These are phyloP conservation scores for Symbiotaphrina buchneri DNA, from an alignment of 495 filamentous ascomycete genomes.

Conservation along the genomic window DNA sequence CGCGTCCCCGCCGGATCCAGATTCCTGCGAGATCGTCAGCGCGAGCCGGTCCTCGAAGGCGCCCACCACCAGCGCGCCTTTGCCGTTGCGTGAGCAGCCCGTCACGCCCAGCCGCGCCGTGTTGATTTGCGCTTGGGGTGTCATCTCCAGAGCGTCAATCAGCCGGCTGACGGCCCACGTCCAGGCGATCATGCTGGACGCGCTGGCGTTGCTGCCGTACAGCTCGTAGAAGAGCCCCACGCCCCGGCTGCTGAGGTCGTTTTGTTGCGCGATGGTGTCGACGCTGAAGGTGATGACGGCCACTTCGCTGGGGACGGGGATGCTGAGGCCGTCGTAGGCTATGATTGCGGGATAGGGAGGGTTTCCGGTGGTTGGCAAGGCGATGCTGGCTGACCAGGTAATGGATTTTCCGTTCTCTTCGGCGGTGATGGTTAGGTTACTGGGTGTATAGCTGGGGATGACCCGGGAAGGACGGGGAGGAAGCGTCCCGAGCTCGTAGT, in stretches of 20 bases:
- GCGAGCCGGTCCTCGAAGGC: conserved; percentile 22
- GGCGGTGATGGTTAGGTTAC: too few species aligned
- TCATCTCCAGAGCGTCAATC: conserved; percentile 20
- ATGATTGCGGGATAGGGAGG: conserved; percentile 22
- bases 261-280: conserved; percentile 15
- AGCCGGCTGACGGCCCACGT: conserved; percentile 24
- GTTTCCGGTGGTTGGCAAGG: conserved; percentile 11
- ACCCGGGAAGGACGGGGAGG: too few species aligned
- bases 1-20: conserved; percentile 21
- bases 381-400: conserved; percentile 16
- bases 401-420: too few species aligned
- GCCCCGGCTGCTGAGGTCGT: conserved; percentile 10
- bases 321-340: conserved; percentile 14
- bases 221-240: conserved; percentile 23
- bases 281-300: conserved; percentile 19
- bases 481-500: too few species aligned
- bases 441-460: too few species aligned
- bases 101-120: conserved; percentile 17
- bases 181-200: conserved; percentile 21
- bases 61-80: conserved; percentile 23
- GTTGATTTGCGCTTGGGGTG: conserved; percentile 16
- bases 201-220: conserved; percentile 16
- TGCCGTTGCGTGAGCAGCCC: conserved; percentile 26
- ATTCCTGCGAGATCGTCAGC: conserved; percentile 24
- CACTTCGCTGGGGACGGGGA: conserved; percentile 17